Conservation (phyloP, 352 stramenopile species). For the Pythium angustatum region DNA sequence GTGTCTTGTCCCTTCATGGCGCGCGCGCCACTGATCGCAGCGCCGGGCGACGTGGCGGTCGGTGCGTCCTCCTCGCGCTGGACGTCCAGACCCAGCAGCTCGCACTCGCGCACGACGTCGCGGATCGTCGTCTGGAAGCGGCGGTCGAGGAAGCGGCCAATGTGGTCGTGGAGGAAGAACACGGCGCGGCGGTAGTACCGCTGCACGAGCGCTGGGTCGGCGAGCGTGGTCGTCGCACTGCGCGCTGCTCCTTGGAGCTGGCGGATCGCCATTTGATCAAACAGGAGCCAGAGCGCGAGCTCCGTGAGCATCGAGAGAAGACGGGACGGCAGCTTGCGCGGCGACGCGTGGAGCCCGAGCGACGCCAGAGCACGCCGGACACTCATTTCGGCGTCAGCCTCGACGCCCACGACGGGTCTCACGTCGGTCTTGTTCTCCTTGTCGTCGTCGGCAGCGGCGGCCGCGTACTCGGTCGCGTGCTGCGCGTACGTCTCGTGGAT, state of each 20-base stretch:
- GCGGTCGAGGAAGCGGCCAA: conserved; percentile 3
- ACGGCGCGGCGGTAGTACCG: conserved; percentile 5
- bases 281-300: conserved; percentile 13
- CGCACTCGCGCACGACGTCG: conserved; percentile 16
- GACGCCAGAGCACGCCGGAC: conserved; percentile 5
- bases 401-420: too few species aligned
- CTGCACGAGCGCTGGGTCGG: background rate
- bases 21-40: background rate
- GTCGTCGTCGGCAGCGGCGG: background rate
- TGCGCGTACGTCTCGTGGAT: conserved; percentile 15
- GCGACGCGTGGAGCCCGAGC: background rate
- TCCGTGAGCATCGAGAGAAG: conserved; percentile 13
- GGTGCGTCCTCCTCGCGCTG: conserved; percentile 2
- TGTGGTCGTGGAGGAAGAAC: conserved; percentile 21
- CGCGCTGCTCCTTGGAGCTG: background rate
- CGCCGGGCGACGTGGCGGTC: background rate
- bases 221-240: background rate
- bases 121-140: conserved; percentile 18
- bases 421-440: background rate
- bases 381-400: conserved; percentile 9
- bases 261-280: background rate
- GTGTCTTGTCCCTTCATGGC: conserved; percentile 12
- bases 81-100: conserved; percentile 11
- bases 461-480: background rate
- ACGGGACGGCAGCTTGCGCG: conserved; percentile 9